Evolutionary conservation across 2,329 filamentous ascomycete species (phyloP).

Genomic region (Arachnomyces sp.): DNA sequence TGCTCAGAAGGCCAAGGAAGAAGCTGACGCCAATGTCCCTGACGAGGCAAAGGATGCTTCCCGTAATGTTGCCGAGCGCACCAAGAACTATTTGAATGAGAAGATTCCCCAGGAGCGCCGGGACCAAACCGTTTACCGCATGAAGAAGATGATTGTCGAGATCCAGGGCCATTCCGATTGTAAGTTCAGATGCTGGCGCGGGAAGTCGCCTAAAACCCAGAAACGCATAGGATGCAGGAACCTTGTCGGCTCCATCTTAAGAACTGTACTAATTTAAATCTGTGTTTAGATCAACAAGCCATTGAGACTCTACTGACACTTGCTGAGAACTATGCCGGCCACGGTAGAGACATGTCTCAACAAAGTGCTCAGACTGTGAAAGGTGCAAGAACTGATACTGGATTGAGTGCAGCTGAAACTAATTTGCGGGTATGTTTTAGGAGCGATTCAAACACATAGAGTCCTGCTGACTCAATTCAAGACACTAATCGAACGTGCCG

Average conservation of each 20-base stretch:
- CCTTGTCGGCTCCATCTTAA: no score
- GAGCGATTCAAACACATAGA: constrained; percentile 28
- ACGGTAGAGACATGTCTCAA: constrained; percentile 58
- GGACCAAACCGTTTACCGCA: constrained; percentile 80
- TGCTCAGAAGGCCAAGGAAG: constrained; percentile 39
- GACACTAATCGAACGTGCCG: constrained; percentile 87
- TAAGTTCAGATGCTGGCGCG: constrained; percentile 29
- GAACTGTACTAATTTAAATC: no score
- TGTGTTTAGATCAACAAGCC: constrained; percentile 63
- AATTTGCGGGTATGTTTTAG: constrained; percentile 61
- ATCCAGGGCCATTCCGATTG: constrained; percentile 92
- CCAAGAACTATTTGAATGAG: constrained; percentile 68
- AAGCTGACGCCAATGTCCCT: constrained; percentile 55
- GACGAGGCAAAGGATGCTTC: constrained; percentile 46
- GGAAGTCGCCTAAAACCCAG: no score
- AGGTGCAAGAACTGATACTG: constrained; percentile 59
- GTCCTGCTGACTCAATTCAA: constrained; percentile 48
- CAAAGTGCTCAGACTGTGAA: constrained; percentile 63
- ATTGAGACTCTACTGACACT: constrained; percentile 77
- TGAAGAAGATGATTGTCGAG: constrained; percentile 98
- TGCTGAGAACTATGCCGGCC: constrained; percentile 75
- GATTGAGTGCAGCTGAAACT: constrained; percentile 64
- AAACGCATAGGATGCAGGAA: background rate
- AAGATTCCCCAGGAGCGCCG: constrained; percentile 92
- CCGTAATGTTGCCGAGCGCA: constrained; percentile 34